A percentile compares a stretch with the other conserved stretches of the same genome.
phyloP scores from a whole-genome alignment of 1,284 basidiomycete genomes.

The Fomitiporia mediterranea region DNA sequence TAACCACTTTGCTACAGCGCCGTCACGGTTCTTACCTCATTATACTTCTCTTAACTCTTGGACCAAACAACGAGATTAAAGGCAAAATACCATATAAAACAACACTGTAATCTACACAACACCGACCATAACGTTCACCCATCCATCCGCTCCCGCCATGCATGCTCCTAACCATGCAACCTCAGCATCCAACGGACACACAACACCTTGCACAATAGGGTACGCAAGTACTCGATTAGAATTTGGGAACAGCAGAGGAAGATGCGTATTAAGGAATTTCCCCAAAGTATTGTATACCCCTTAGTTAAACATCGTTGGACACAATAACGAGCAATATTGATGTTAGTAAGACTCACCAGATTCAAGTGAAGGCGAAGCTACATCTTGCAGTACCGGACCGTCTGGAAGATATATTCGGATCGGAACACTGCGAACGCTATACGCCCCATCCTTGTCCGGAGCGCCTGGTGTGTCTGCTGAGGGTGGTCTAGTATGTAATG shows the following conservation, averaged over 20 bases:
- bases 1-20: constrained; percentile 18
- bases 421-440: constrained; percentile 82
- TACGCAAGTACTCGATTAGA: constrained; percentile 47
- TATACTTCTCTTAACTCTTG: no score
- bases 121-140: constrained; percentile 85
- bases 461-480: constrained; percentile 59
- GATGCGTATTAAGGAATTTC: constrained; percentile 54
- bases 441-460: constrained; percentile 69
- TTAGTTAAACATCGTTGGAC: constrained; percentile 1
- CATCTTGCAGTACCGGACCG: constrained; percentile 86
- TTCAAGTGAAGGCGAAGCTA: constrained; percentile 73
- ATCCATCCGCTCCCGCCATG: constrained; percentile 89
- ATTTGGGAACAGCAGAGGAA: constrained; percentile 62
- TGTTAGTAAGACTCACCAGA: constrained; percentile 46
- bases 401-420: constrained; percentile 89
- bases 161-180: constrained; percentile 91
- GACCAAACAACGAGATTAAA: no score
- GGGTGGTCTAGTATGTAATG: constrained; percentile 60
- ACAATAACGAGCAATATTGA: constrained; percentile 14
- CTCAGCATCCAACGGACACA: constrained; percentile 81
- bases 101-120: constrained; percentile 28
- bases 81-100: not conserved
- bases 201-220: constrained; percentile 84
- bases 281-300: constrained; percentile 57
- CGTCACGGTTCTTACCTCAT: not conserved